Conservation (phyloP, 2,329 filamentous ascomycete species). For the Talaromyces sp. region DNA sequence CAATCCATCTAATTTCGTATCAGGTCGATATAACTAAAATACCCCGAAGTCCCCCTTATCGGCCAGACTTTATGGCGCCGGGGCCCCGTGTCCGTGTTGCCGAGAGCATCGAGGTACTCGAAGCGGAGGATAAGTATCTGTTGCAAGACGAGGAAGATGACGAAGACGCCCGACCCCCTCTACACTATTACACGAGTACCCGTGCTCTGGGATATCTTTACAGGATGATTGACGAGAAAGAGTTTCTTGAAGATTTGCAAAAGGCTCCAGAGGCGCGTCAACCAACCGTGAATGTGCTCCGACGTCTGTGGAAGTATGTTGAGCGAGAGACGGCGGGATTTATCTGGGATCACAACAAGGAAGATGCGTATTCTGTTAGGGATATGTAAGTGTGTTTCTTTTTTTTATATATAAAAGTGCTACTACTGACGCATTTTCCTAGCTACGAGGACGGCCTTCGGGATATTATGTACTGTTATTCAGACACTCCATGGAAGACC, state of each 20-base stretch:
- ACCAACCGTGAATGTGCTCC: not conserved
- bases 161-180: slow-evolving; percentile 23
- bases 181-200: slow-evolving; percentile 60
- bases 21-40: slow-evolving; percentile 14
- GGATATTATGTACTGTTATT: slow-evolving; percentile 33
- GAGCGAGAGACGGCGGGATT: slow-evolving; percentile 19
- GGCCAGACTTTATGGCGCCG: slow-evolving; percentile 19
- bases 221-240: slow-evolving; percentile 64
- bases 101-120: slow-evolving; percentile 12
- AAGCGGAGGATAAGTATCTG: slow-evolving; percentile 10
- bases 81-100: slow-evolving; percentile 16
- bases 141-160: slow-evolving; percentile 24
- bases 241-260: slow-evolving; percentile 39
- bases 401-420: slow-evolving; percentile 5
- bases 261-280: not conserved
- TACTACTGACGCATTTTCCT: not conserved
- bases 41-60: slow-evolving; percentile 10
- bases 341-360: slow-evolving; percentile 18
- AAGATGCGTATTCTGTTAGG: slow-evolving; percentile 12
- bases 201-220: slow-evolving; percentile 69
- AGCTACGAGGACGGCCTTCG: slow-evolving; percentile 46
- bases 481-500: slow-evolving; percentile 43
- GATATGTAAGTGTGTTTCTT: slow-evolving; percentile 17
- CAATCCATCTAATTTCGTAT: not conserved
- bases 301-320: slow-evolving; percentile 9